A percentile compares a stretch with the other conserved stretches of the same genome.
Conservation (phyloP, 305 asterid genomes). For the Solanum hybrid region DNA sequence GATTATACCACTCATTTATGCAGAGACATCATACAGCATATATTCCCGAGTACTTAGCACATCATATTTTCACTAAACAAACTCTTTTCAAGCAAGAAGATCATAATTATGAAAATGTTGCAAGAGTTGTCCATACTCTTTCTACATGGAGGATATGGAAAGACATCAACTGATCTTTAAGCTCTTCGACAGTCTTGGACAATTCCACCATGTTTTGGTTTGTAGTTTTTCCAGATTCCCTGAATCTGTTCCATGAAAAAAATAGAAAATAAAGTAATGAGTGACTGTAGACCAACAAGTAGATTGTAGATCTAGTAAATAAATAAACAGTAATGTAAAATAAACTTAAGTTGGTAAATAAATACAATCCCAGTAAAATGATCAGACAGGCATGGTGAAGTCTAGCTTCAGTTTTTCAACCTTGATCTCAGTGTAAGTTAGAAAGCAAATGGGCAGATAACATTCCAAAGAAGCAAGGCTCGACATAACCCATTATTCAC, state of each 20-base stretch:
- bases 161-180: conserved; percentile 65
- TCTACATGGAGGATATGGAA: conserved; percentile 67
- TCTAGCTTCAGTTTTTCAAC: background rate
- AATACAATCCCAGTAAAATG: background rate
- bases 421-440: background rate
- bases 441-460: background rate
- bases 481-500: background rate
- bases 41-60: background rate
- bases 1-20: background rate
- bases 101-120: background rate
- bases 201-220: conserved; percentile 79
- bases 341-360: background rate
- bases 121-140: conserved; percentile 38
- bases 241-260: conserved; percentile 45
- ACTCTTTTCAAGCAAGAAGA: background rate
- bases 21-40: background rate
- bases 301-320: background rate
- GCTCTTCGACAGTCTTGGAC: conserved; percentile 81
- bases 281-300: background rate
- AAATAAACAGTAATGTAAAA: background rate
- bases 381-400: background rate
- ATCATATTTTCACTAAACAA: background rate
- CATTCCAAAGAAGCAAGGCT: background rate
- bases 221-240: conserved; percentile 79
- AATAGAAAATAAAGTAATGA: background rate